Percentiles rank a stretch among this genome's conserved stretches.
phyloP scores from a whole-genome alignment of 257 asterid species.

The Lantana camara region DNA sequence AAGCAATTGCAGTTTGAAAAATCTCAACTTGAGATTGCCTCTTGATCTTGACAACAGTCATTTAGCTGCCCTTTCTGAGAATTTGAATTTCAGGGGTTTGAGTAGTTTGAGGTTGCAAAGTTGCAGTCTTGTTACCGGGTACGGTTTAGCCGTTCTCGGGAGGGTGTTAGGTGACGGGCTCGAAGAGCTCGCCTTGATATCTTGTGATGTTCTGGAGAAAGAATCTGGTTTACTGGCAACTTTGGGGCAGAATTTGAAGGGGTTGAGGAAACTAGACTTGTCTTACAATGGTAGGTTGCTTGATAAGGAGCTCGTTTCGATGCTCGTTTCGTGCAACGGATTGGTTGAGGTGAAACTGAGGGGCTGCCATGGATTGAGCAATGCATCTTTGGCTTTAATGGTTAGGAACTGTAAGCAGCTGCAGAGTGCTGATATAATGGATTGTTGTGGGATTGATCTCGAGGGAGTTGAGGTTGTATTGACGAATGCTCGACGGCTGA shows the following conservation, averaged over 20 bases:
- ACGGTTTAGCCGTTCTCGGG: conserved; percentile 56
- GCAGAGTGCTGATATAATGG: conserved; percentile 50
- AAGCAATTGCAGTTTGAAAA: conserved; percentile 43
- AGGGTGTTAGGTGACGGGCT: conserved; percentile 39
- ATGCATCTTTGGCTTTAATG: conserved; percentile 30
- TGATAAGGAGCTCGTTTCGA: conserved; percentile 65
- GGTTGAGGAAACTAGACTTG: conserved; percentile 63
- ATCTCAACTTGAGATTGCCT: conserved; percentile 70
- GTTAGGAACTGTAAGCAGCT: conserved; percentile 50
- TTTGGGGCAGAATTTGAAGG: conserved; percentile 68
- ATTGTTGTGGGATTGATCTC: conserved; percentile 46
- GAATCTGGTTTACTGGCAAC: conserved; percentile 64
- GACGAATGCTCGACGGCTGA: conserved; percentile 40
- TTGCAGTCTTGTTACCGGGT: conserved; percentile 71
- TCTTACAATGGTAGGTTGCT: conserved; percentile 66
- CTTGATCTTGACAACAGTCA: conserved; percentile 78
- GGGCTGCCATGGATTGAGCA: conserved; percentile 59
- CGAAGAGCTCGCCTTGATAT: conserved; percentile 65
- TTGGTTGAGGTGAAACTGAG: conserved; percentile 69
- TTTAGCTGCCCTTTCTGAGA: conserved; percentile 55
- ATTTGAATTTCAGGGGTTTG: conserved; percentile 53
- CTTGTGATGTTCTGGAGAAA: conserved; percentile 66
- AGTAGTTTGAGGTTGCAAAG: conserved; percentile 62
- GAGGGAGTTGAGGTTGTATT: conserved; percentile 58
- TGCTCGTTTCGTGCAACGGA: conserved; percentile 62